phyloP scores from a whole-genome alignment of 441 rosid species.

The Syzygium malaccense region DNA sequence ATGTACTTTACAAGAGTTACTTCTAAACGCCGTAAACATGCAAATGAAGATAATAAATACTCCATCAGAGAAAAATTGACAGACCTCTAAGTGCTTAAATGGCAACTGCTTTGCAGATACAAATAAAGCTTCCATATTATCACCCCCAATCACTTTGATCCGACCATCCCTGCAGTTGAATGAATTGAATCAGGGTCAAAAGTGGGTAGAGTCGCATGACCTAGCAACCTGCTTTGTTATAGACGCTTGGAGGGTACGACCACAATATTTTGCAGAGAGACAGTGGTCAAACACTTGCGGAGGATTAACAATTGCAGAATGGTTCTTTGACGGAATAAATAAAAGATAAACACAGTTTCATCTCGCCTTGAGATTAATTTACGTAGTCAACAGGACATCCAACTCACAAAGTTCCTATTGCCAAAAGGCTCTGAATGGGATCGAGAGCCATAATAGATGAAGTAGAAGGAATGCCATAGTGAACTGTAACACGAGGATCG shows the following conservation, averaged over 20 bases:
- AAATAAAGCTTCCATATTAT: constrained; percentile 55
- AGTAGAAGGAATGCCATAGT: constrained; percentile 61
- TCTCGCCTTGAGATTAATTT: not conserved
- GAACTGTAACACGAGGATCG: constrained; percentile 37
- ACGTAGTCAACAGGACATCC: not conserved
- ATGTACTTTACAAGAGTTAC: not conserved
- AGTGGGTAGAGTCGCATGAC: not conserved
- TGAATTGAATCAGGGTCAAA: not conserved
- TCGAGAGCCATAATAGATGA: constrained; percentile 60
- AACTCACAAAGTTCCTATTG: constrained; percentile 65
- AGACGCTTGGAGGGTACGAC: not conserved
- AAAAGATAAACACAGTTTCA: not conserved
- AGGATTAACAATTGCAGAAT: not conserved
- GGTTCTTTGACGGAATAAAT: not conserved
- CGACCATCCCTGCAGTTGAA: constrained; percentile 46
- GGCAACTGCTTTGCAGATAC: constrained; percentile 48
- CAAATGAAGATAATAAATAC: not conserved
- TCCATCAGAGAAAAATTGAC: constrained; percentile 2
- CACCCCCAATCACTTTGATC: constrained; percentile 64
- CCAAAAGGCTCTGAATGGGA: constrained; percentile 51
- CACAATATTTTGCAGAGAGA: not conserved
- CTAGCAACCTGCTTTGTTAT: not conserved
- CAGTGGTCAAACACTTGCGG: not conserved
- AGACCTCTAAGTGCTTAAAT: constrained; percentile 57
- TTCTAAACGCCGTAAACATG: not conserved